A percentile compares a stretch with the other conserved stretches of the same genome.
Evolutionary conservation across 306 rosid species (phyloP).

Genomic region (Cucurbita pepo): DNA sequence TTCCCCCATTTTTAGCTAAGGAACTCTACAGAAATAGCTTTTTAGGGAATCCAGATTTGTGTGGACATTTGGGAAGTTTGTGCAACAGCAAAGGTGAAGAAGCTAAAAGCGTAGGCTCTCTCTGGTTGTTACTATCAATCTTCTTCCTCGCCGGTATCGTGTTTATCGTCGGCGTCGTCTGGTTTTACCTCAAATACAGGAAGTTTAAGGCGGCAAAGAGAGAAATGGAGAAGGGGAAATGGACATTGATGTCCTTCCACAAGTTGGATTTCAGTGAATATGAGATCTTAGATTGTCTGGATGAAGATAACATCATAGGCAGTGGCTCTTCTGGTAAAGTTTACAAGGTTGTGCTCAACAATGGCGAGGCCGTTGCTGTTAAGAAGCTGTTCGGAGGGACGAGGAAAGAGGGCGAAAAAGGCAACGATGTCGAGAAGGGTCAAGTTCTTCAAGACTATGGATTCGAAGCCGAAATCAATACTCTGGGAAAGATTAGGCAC

Average conservation of each 20-base stretch:
- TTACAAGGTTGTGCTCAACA: conserved; percentile 43
- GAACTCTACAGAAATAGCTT: conserved; percentile 43
- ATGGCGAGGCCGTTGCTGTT: conserved; percentile 59
- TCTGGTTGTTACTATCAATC: background rate
- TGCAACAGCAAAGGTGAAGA: background rate
- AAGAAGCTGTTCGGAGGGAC: conserved; percentile 63
- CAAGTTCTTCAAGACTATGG: conserved; percentile 14
- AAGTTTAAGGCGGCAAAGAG: conserved; percentile 29
- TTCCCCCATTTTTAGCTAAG: conserved; percentile 45
- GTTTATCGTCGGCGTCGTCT: conserved; percentile 33
- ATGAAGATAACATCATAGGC: conserved; percentile 65
- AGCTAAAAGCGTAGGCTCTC: background rate
- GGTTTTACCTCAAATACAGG: conserved; percentile 7
- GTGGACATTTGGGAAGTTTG: conserved; percentile 31
- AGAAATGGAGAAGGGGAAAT: conserved; percentile 59
- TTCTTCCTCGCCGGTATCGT: conserved; percentile 23
- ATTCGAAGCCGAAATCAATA: conserved; percentile 58
- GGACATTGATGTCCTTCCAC: conserved; percentile 86
- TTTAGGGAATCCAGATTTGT: conserved; percentile 56
- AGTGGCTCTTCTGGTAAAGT: conserved; percentile 77
- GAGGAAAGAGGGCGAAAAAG: background rate
- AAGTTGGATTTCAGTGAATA: conserved; percentile 58
- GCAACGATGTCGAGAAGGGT: conserved; percentile 32
- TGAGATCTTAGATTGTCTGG: conserved; percentile 54
- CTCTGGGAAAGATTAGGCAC: conserved; percentile 73